Percentiles rank a stretch among this genome's conserved stretches.
phyloP scores from a whole-genome alignment of 148 eudicot species.

The Diospyros lotus region DNA sequence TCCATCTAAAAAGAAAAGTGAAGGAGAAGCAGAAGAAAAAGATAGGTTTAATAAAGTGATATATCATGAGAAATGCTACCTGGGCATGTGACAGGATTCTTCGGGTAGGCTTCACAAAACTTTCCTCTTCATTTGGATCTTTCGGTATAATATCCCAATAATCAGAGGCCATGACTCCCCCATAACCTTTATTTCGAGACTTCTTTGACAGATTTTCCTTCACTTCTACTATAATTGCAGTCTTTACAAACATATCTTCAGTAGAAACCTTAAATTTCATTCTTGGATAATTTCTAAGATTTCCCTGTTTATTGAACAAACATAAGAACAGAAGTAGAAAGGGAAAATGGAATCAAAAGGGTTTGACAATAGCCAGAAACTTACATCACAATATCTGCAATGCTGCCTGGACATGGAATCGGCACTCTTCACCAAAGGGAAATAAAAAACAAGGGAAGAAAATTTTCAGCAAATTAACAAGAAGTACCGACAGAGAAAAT shows the following conservation, averaged over 20 bases:
- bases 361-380: conserved; percentile 20
- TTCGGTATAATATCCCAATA: conserved; percentile 79
- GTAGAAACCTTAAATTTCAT: conserved; percentile 67
- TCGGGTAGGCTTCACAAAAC: conserved; percentile 25
- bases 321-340: background rate
- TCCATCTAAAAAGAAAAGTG: background rate
- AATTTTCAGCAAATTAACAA: conserved; percentile 7
- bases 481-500: too few relatives aligned
- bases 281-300: conserved; percentile 41
- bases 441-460: conserved; percentile 16
- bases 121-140: conserved; percentile 50
- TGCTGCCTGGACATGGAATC: conserved; percentile 26
- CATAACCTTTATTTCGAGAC: conserved; percentile 17
- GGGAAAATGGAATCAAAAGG: conserved; percentile 2
- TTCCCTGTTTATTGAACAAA: conserved; percentile 42
- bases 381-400: conserved; percentile 80
- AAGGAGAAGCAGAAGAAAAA: background rate
- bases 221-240: conserved; percentile 67
- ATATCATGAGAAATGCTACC: conserved; percentile 27
- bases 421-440: conserved; percentile 31
- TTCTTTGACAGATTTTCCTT: conserved; percentile 32
- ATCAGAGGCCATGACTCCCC: conserved; percentile 27
- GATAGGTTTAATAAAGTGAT: background rate
- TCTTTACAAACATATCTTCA: conserved; percentile 57
- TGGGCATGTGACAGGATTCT: conserved; percentile 64